phyloP scores from a whole-genome alignment of 345 rosid genomes.

The Melaleuca alternifolia region DNA sequence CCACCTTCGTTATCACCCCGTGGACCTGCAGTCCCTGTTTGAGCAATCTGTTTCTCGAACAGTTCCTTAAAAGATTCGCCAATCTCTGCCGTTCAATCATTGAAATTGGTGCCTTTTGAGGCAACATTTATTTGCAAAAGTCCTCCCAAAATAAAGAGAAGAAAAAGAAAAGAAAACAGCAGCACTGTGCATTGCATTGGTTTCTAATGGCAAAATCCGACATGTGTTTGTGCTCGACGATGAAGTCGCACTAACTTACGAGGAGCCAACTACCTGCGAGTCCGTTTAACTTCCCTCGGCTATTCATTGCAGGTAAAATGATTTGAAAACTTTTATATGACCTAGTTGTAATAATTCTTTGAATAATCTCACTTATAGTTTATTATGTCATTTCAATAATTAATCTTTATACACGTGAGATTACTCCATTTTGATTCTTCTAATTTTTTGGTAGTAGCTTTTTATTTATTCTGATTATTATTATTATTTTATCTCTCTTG shows the following conservation, averaged over 20 bases:
- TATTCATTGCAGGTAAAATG: background rate
- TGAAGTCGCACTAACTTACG: background rate
- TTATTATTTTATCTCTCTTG: background rate
- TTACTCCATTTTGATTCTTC: background rate
- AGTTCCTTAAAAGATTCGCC: conserved; percentile 14
- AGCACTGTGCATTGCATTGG: background rate
- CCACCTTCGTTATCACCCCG: conserved; percentile 12
- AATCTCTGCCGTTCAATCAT: conserved; percentile 20
- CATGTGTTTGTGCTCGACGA: background rate
- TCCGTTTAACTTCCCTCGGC: background rate
- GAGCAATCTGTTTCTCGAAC: conserved; percentile 15
- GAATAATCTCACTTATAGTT: background rate
- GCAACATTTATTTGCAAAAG: background rate
- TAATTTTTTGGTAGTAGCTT: background rate
- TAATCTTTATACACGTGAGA: background rate
- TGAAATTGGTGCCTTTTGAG: background rate
- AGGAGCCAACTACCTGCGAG: background rate
- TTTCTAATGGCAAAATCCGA: background rate
- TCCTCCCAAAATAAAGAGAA: background rate
- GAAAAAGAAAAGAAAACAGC: background rate
- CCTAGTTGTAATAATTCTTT: background rate
- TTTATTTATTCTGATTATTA: background rate
- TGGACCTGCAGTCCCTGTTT: conserved; percentile 27
- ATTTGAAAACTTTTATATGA: background rate
- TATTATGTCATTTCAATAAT: background rate